phyloP scores from a whole-genome alignment of 2,329 filamentous ascomycete species.

The Didymella glomerata region DNA sequence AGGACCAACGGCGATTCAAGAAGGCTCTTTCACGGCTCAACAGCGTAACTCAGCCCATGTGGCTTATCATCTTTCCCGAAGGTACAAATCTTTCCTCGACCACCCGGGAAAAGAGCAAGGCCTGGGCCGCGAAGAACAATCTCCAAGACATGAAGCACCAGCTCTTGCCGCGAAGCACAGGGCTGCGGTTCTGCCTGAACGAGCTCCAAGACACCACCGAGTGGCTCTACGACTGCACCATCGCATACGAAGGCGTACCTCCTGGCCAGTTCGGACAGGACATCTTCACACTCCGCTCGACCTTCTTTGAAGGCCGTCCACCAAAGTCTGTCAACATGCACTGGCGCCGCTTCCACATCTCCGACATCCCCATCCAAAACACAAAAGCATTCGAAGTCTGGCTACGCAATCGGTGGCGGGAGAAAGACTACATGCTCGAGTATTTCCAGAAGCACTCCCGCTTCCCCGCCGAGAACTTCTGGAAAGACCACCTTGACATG shows the following conservation, averaged over 20 bases:
- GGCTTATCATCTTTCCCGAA: slow-evolving; percentile 87
- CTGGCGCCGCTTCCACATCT: slow-evolving; percentile 85
- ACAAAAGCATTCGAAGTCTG: slow-evolving; percentile 80
- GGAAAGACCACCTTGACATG: slow-evolving; percentile 53
- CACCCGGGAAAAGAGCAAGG: slow-evolving; percentile 73
- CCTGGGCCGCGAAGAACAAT: slow-evolving; percentile 79
- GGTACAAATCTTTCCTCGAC: slow-evolving; percentile 82
- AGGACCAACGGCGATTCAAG: slow-evolving; percentile 78
- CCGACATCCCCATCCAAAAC: slow-evolving; percentile 81
- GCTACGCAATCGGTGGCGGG: slow-evolving; percentile 86
- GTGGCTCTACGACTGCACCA: slow-evolving; percentile 90
- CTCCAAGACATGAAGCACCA: slow-evolving; percentile 76
- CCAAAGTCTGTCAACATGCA: slow-evolving; percentile 97
- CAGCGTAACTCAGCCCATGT: slow-evolving; percentile 79
- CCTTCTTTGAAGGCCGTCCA: slow-evolving; percentile 85
- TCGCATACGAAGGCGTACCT: slow-evolving; percentile 92
- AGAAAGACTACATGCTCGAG: slow-evolving; percentile 90
- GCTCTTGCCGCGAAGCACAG: slow-evolving; percentile 81
- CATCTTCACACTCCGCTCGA: slow-evolving; percentile 84
- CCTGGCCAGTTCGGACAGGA: slow-evolving; percentile 80
- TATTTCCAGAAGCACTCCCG: slow-evolving; percentile 76
- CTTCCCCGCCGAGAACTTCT: slow-evolving; percentile 74
- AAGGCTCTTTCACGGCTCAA: slow-evolving; percentile 77
- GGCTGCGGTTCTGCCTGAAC: slow-evolving; percentile 79
- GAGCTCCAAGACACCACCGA: slow-evolving; percentile 78